Base-by-base conservation (phyloP, 2,329 filamentous ascomycete genomes). In the Aspergillus brasiliensis region DNA sequence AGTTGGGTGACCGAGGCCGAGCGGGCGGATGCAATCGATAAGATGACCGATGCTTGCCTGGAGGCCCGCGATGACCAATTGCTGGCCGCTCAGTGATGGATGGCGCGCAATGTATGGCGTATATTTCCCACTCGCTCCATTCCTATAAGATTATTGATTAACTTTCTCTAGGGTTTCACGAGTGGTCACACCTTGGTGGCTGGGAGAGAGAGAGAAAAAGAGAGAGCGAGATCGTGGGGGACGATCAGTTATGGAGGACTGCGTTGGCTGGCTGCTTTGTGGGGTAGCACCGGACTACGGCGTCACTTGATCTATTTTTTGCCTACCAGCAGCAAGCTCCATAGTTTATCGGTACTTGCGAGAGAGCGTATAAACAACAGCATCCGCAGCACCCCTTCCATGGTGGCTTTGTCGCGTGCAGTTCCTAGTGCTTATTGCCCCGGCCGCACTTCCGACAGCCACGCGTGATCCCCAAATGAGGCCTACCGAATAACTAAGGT, bases 41-140 rank as follows among this genome's bases (percentile, higher is more conserved):
- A 60, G 42, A 73, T 73, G 71, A 61, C 69, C 25, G 69, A 71
- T 57, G 65, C 55, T 21, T 71, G 68, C 59, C 58, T 72, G 44
- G 71, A 73, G 46, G 69, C 69, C 8, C 55, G 59, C 38, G 62
- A 69, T 59, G 65, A 69, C 25, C 46, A 49, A 25, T 13, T 17
- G 5, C 23, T 49, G 0, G 23, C n/a, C 2, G 25, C 46, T 49
- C 25, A 27, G n/a, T 17, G 46, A 17, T 31, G 13, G 46, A n/a
- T n/a, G n/a, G n/a, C n/a, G n/a, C n/a, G n/a, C n/a, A 21, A 21
- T 5, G n/a, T 21, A 21, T 17, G n/a, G 40, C n/a, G 17, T 19
- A 44, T 21, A 23, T 44, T 44, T 0, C n/a, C 5, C 8, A n/a
- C 19, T 10, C 19, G 40, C 19, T 11, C 40, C 40, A 44, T 7